Conservation (phyloP, 768 basidiomycete genomes). For the Podaxis sp. region DNA sequence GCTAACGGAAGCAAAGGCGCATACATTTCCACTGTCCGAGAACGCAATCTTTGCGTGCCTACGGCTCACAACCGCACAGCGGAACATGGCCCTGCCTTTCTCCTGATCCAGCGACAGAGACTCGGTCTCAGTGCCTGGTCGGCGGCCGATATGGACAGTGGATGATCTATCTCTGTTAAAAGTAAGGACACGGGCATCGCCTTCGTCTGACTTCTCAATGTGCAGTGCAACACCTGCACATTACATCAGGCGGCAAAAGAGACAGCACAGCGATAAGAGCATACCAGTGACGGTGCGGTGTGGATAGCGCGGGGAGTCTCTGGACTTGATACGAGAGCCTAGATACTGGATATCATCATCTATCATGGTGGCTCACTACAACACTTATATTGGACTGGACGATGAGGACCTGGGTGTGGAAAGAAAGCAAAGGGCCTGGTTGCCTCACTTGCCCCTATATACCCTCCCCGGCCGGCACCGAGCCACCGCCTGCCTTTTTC, state of each 20-base stretch:
- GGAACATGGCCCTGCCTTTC: slow-evolving; percentile 57
- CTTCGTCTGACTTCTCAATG: slow-evolving; percentile 51
- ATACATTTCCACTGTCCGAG: slow-evolving; percentile 68
- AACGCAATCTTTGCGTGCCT: slow-evolving; percentile 78
- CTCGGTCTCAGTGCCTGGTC: slow-evolving; percentile 49
- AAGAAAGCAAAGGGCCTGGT: slow-evolving; percentile 2
- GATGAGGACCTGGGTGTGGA: slow-evolving; percentile 15
- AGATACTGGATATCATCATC: slow-evolving; percentile 67
- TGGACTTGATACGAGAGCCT: slow-evolving; percentile 38
- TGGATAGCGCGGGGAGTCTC: slow-evolving; percentile 17
- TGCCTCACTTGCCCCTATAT: slow-evolving; percentile 14
- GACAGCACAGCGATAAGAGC: slow-evolving; percentile 20
- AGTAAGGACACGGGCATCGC: slow-evolving; percentile 43
- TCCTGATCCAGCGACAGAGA: slow-evolving; percentile 39
- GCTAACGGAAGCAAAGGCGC: slow-evolving; percentile 21
- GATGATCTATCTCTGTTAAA: slow-evolving; percentile 52
- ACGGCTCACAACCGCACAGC: slow-evolving; percentile 78
- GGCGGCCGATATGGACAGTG: slow-evolving; percentile 67
- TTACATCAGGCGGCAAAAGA: slow-evolving; percentile 19
- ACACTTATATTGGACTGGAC: slow-evolving; percentile 14
- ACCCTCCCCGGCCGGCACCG: slow-evolving; percentile 14
- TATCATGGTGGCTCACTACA: slow-evolving; percentile 28
- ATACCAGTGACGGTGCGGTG: slow-evolving; percentile 42
- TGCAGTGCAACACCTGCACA: slow-evolving; percentile 57
- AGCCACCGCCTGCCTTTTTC: slow-evolving; percentile 9